Evolutionary conservation across 345 rosid species (phyloP).

Genomic region (Gossypium rotundifolium): DNA sequence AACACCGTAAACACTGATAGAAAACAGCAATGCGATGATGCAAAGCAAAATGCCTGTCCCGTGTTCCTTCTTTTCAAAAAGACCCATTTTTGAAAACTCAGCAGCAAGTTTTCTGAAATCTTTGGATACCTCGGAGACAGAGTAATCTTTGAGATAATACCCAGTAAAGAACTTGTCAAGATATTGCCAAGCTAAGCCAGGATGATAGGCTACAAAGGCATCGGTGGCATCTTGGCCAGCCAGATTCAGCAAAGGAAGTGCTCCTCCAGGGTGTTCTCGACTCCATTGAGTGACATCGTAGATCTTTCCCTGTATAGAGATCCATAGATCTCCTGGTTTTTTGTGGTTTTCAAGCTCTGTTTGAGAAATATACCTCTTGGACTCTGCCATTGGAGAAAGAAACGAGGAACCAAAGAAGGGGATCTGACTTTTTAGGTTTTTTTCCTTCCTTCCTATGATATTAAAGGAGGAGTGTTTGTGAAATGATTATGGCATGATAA

Average conservation of each 20-base stretch:
- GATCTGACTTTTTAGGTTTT: slow-evolving; percentile 7
- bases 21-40: slow-evolving; percentile 25
- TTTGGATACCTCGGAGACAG: slow-evolving; percentile 39
- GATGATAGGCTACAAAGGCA: slow-evolving; percentile 51
- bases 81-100: slow-evolving; percentile 42
- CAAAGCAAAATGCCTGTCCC: slow-evolving; percentile 15
- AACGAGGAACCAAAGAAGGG: not conserved
- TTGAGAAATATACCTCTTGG: slow-evolving; percentile 29
- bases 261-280: slow-evolving; percentile 44
- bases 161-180: slow-evolving; percentile 49
- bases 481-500: slow-evolving; percentile 4
- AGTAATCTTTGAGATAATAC: slow-evolving; percentile 32
- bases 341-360: slow-evolving; percentile 36
- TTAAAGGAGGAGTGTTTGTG: not conserved
- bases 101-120: slow-evolving; percentile 38
- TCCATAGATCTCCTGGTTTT: slow-evolving; percentile 44
- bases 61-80: slow-evolving; percentile 45
- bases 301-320: slow-evolving; percentile 49
- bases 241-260: slow-evolving; percentile 32
- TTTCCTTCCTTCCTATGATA: not conserved
- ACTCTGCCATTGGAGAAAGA: slow-evolving; percentile 29
- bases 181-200: slow-evolving; percentile 38
- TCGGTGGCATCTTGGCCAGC: slow-evolving; percentile 54
- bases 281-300: slow-evolving; percentile 45
- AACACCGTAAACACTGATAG: slow-evolving; percentile 31